These are phyloP conservation scores for Ganoderma resinaceum DNA, from an alignment of 1,284 basidiomycete species.

Conservation along the genomic window DNA sequence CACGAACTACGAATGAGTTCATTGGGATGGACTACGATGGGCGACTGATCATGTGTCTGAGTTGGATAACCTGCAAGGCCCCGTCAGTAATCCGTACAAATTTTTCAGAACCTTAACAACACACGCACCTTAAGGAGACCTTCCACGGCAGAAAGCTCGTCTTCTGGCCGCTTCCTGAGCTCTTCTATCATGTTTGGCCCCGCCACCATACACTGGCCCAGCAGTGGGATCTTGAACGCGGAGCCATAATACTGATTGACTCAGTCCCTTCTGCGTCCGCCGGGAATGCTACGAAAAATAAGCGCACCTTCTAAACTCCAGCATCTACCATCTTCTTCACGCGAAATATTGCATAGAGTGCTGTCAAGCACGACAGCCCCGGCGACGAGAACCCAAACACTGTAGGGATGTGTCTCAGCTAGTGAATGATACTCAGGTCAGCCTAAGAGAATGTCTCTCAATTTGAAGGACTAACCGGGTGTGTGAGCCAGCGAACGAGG, in stretches of 20 bases:
- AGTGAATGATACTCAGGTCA: background rate
- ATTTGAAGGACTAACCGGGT: background rate
- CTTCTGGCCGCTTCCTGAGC: constrained; percentile 41
- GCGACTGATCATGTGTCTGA: constrained; percentile 10
- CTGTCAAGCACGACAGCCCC: background rate
- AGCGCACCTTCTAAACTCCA: background rate
- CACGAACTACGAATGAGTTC: background rate
- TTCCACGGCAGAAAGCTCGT: constrained; percentile 40
- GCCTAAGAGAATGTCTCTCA: background rate
- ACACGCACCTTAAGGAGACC: constrained; percentile 17
- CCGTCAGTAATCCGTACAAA: constrained; percentile 29
- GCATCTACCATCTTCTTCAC: background rate
- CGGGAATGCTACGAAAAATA: no score
- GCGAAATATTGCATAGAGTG: background rate
- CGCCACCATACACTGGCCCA: constrained; percentile 41
- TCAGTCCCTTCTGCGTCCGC: no score
- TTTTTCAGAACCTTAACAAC: constrained; percentile 8
- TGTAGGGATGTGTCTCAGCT: background rate
- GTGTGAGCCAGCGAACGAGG: background rate
- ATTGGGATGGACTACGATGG: constrained; percentile 10
- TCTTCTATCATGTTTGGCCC: constrained; percentile 43
- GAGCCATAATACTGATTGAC: constrained; percentile 30
- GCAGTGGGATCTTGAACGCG: constrained; percentile 42
- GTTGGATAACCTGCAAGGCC: background rate
- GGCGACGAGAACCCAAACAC: background rate